Evolutionary conservation across 2,329 filamentous ascomycete genomes (phyloP), one percentile per base, ranked within the genome.

Genomic region (Cladosporium halotolerans): DNA sequence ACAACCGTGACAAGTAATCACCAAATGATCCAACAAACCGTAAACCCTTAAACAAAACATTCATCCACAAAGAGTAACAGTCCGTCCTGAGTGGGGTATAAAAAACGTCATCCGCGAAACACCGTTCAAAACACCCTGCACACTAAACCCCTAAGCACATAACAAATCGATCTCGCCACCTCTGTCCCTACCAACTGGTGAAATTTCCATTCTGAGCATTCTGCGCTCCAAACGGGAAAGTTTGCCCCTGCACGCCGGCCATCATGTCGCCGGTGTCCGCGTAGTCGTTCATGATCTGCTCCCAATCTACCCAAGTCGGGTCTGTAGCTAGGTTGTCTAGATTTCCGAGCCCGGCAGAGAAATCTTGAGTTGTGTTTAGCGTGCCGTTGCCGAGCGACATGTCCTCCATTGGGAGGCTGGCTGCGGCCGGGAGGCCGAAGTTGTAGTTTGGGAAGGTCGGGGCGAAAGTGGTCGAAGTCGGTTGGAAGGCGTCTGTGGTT

Each of bases 211-310:
- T 28, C 23, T 28, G 23, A 28, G 23, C 23, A 7, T 28, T 28
- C 23, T 28, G 23, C 23, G 23, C 19, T 11, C 32, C 42, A 10
- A n/a, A 32, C 9, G 48, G 48, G 31, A 31, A 51, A 4, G 40
- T 16, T 18, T 51, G 46, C 23, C 7, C 23, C 23, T 28, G 36
- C 11, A 38, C 19, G 11, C 40, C 48, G 23, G 40, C 4, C 44
- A 53, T 46, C 4, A 36, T 3, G 13, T 47, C 51, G 13, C 32
- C 39, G 9, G 44, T 33, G 10, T 42, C 36, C 14, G 43, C 38
- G 19, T 42, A 53, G 36, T 62, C 60, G 28, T 58, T 53, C 57
- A 63, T 57, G 32, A 63, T 63, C 28, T 57, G 56, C 43, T 61
- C 58, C 56, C 59, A 63, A 42, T 63, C 60, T 36, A 56, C 57